Evolutionary conservation across 495 filamentous ascomycete genomes (phyloP).

Genomic region (Aspergillus biplanus): DNA sequence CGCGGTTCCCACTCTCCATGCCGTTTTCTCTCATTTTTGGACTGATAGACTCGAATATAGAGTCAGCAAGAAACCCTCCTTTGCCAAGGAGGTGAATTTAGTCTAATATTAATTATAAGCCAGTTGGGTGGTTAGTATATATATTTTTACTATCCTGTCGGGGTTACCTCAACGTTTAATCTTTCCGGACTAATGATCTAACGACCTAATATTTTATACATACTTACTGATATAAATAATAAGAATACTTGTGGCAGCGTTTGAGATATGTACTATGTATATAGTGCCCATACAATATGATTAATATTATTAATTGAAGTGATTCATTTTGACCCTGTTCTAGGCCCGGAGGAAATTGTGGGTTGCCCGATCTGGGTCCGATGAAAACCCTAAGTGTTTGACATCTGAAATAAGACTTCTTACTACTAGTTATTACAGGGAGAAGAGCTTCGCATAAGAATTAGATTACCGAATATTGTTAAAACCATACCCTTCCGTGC

Average conservation of each 20-base stretch:
- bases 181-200: background rate
- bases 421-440: too few relatives aligned
- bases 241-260: background rate
- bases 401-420: too few relatives aligned
- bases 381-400: too few relatives aligned
- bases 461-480: too few relatives aligned
- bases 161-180: background rate
- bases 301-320: too few relatives aligned
- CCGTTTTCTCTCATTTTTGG: slow-evolving; percentile 68
- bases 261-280: background rate
- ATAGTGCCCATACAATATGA: too few relatives aligned
- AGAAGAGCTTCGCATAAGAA: too few relatives aligned
- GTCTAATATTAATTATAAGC: background rate
- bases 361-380: too few relatives aligned
- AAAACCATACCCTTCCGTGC: too few relatives aligned
- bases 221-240: background rate
- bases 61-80: slow-evolving; percentile 64
- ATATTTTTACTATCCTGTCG: background rate
- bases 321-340: too few relatives aligned
- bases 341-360: too few relatives aligned
- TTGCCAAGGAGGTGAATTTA: slow-evolving; percentile 4
- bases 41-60: slow-evolving; percentile 66
- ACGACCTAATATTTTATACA: background rate
- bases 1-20: slow-evolving; percentile 62
- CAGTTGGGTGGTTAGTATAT: background rate